A percentile compares a stretch with the other conserved stretches of the same genome.
These are phyloP conservation scores for Erythrobasidium yunnanense DNA, from an alignment of 768 basidiomycete genomes.

Conservation along the genomic window DNA sequence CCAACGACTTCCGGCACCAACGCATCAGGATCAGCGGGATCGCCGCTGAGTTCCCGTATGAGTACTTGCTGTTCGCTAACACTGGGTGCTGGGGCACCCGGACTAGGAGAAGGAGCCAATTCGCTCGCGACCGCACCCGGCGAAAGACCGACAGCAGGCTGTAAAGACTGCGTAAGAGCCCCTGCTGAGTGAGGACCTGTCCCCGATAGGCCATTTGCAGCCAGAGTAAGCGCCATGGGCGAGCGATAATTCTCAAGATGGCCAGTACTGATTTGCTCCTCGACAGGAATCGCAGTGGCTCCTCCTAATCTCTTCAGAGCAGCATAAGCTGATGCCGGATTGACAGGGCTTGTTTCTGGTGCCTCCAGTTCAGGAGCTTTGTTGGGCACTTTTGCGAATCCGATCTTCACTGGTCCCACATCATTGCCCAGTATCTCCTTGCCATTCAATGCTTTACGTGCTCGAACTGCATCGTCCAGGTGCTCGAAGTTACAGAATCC, in stretches of 20 bases:
- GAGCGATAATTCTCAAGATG: slow-evolving; percentile 84
- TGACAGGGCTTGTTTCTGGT: slow-evolving; percentile 46
- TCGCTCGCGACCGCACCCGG: slow-evolving; percentile 40
- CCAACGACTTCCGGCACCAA: slow-evolving; percentile 79
- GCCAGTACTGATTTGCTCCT: slow-evolving; percentile 83
- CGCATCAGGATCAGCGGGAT: slow-evolving; percentile 59
- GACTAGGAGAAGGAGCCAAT: slow-evolving; percentile 45
- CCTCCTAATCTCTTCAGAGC: slow-evolving; percentile 79
- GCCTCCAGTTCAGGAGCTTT: slow-evolving; percentile 50
- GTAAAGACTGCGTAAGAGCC: slow-evolving; percentile 25
- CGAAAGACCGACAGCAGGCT: slow-evolving; percentile 21
- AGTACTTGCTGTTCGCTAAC: slow-evolving; percentile 94
- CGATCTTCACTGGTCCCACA: slow-evolving; percentile 91
- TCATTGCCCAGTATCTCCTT: slow-evolving; percentile 92
- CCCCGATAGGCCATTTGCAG: slow-evolving; percentile 17
- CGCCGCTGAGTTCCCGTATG: slow-evolving; percentile 82
- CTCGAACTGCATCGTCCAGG: slow-evolving; percentile 88
- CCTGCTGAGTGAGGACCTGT: slow-evolving; percentile 15
- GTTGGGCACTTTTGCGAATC: slow-evolving; percentile 85
- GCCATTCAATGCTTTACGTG: slow-evolving; percentile 87
- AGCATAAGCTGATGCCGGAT: slow-evolving; percentile 58
- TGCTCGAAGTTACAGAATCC: slow-evolving; percentile 89
- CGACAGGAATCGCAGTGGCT: slow-evolving; percentile 79
- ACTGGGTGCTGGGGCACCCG: slow-evolving; percentile 20
- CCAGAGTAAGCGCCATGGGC: slow-evolving; percentile 56